These are phyloP conservation scores for Saxophila tyrrhenica DNA, from an alignment of 495 filamentous ascomycete genomes.

Conservation along the genomic window DNA sequence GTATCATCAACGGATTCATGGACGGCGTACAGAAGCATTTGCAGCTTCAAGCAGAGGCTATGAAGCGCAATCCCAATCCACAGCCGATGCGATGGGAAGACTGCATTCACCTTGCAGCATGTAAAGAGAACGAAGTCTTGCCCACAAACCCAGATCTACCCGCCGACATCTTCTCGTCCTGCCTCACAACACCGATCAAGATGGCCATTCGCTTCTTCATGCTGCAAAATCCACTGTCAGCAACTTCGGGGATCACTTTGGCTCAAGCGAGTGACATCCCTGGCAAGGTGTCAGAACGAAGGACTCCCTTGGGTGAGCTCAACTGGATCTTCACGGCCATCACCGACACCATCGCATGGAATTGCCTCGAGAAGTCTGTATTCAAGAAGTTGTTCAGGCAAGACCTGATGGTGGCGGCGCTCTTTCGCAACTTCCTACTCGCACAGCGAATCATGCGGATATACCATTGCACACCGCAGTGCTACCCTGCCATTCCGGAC, in stretches of 20 bases:
- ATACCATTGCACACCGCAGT: conserved; percentile 88
- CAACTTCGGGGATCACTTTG: conserved; percentile 49
- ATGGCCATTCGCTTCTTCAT: conserved; percentile 94
- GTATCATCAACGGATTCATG: conserved; percentile 89
- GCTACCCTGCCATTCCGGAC: conserved; percentile 75
- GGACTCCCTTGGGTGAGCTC: conserved; percentile 88
- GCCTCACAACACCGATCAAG: conserved; percentile 90
- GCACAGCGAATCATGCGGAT: conserved; percentile 91
- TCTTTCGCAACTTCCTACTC: conserved; percentile 92
- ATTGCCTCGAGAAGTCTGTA: conserved; percentile 70
- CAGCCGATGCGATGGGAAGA: conserved; percentile 43
- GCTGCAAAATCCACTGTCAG: conserved; percentile 73
- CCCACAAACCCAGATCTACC: conserved; percentile 94
- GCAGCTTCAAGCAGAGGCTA: conserved; percentile 63
- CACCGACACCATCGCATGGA: conserved; percentile 98
- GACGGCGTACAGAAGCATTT: conserved; percentile 91
- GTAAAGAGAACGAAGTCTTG: conserved; percentile 75
- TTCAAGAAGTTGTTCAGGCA: conserved; percentile 97
- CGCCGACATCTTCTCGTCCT: conserved; percentile 92
- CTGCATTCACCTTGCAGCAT: conserved; percentile 89
- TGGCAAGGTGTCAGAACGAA: conserved; percentile 78
- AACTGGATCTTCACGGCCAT: conserved; percentile 99
- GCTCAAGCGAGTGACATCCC: conserved; percentile 73
- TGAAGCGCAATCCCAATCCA: conserved; percentile 59
- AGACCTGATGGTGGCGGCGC: conserved; percentile 96